Evolutionary conservation across 1,139 yeast genomes (phyloP).

Genomic region (Geotrichum fermentans): DNA sequence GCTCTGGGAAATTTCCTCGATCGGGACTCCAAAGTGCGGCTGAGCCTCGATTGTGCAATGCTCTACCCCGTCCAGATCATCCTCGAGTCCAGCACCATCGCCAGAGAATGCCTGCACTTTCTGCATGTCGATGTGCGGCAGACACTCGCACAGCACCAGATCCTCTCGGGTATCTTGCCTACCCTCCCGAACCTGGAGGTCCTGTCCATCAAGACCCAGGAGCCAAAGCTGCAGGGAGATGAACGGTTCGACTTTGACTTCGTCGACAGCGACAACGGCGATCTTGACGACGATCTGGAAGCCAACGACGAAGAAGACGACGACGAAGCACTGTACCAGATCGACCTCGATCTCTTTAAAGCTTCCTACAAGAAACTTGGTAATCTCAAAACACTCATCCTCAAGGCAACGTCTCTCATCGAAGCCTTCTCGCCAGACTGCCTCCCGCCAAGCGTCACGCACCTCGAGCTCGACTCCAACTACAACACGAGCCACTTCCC

Average conservation of each 20-base stretch:
- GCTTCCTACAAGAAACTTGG: background rate
- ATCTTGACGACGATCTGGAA: background rate
- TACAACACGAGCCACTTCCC: background rate
- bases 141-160: conserved; percentile 1
- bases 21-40: conserved; percentile 5
- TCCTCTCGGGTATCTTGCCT: background rate
- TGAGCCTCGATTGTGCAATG: conserved; percentile 9
- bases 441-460: conserved; percentile 8
- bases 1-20: conserved; percentile 5
- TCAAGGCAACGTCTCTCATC: conserved; percentile 6
- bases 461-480: conserved; percentile 9
- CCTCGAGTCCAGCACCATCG: background rate
- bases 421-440: conserved; percentile 3
- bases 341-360: background rate
- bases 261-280: background rate
- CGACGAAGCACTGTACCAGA: background rate
- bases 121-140: conserved; percentile 9
- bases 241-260: background rate
- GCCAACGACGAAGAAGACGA: background rate
- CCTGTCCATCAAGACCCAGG: conserved; percentile 3
- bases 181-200: conserved; percentile 2
- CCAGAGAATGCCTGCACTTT: conserved; percentile 6
- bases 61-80: conserved; percentile 6
- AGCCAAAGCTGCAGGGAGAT: background rate
- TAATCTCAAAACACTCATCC: conserved; percentile 2